Percentiles rank a stretch among this genome's conserved stretches.
Conservation (phyloP, 257 asterid genomes). For the Striga asiatica region DNA sequence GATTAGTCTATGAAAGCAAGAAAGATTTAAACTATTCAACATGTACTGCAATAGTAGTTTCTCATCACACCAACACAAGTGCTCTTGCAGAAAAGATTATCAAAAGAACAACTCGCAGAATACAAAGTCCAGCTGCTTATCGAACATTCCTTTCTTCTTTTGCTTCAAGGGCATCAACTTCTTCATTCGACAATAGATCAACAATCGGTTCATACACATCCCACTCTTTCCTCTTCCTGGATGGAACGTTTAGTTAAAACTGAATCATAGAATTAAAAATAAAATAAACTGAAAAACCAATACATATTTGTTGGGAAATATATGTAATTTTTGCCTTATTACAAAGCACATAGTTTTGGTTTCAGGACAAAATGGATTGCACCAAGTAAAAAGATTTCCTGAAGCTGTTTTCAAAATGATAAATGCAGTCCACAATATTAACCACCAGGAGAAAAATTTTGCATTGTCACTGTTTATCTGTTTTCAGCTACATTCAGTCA, state of each 20-base stretch:
- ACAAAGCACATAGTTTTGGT: too few species aligned
- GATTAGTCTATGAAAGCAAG: not conserved
- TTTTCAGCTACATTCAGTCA: not conserved
- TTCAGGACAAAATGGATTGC: not conserved
- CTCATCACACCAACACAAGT: not conserved
- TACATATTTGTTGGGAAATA: not conserved
- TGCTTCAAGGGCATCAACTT: conserved; percentile 83
- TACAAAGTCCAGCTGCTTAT: conserved; percentile 11
- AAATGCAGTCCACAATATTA: not conserved
- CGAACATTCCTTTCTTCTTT: conserved; percentile 57
- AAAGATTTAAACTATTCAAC: not conserved
- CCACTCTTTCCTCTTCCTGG: conserved; percentile 87
- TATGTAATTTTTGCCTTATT: too few species aligned
- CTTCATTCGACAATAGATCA: conserved; percentile 68
- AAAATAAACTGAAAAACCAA: not conserved
- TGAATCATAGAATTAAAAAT: not conserved
- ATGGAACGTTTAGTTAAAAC: too few species aligned
- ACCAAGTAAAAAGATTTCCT: not conserved
- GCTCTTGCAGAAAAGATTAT: not conserved
- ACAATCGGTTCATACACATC: conserved; percentile 73
- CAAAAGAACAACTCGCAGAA: not conserved
- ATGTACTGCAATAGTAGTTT: not conserved
- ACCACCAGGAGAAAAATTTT: not conserved
- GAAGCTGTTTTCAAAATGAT: not conserved
- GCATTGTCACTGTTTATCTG: too few species aligned